Conservation (phyloP, 2,329 filamentous ascomycete genomes). For the Trichoderma aggressivum region DNA sequence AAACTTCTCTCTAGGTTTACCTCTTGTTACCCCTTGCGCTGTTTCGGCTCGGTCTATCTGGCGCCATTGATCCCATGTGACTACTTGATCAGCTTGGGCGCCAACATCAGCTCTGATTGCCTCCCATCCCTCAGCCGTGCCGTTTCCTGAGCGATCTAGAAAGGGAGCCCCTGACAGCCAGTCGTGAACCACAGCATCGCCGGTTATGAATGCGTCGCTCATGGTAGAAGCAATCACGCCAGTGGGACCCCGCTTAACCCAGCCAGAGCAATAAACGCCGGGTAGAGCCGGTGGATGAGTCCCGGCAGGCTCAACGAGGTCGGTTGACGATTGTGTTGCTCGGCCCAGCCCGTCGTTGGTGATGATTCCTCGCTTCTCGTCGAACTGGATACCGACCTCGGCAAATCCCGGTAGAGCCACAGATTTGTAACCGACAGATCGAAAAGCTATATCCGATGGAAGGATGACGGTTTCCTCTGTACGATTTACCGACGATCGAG, state of each 20-base stretch:
- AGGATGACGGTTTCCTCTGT: conserved; percentile 53
- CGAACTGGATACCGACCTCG: conserved; percentile 73
- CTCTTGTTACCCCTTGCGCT: conserved; percentile 58
- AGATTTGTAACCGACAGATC: conserved; percentile 93
- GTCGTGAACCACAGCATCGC: conserved; percentile 77
- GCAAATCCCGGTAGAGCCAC: conserved; percentile 70
- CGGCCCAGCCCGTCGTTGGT: conserved; percentile 73
- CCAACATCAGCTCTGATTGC: conserved; percentile 61
- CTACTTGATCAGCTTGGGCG: conserved; percentile 54
- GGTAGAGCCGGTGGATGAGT: conserved; percentile 44
- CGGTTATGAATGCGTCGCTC: conserved; percentile 88
- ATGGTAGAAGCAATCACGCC: conserved; percentile 96
- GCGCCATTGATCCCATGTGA: conserved; percentile 82
- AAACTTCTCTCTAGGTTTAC: conserved; percentile 77
- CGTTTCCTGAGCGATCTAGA: conserved; percentile 25
- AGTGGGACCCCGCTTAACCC: conserved; percentile 92
- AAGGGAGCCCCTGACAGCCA: conserved; percentile 53
- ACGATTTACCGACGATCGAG: conserved; percentile 44
- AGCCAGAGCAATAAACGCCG: conserved; percentile 88
- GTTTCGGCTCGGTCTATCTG: conserved; percentile 78
- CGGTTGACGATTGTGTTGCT: conserved; percentile 25
- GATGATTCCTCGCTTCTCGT: conserved; percentile 69
- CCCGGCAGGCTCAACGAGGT: conserved; percentile 24
- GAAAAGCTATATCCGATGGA: conserved; percentile 72
- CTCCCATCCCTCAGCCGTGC: conserved; percentile 63